Percentiles rank a stretch among this genome's conserved stretches.
Evolutionary conservation across 371 early-diverging fungal species (phyloP).

Genomic region (Mortierella sp.): DNA sequence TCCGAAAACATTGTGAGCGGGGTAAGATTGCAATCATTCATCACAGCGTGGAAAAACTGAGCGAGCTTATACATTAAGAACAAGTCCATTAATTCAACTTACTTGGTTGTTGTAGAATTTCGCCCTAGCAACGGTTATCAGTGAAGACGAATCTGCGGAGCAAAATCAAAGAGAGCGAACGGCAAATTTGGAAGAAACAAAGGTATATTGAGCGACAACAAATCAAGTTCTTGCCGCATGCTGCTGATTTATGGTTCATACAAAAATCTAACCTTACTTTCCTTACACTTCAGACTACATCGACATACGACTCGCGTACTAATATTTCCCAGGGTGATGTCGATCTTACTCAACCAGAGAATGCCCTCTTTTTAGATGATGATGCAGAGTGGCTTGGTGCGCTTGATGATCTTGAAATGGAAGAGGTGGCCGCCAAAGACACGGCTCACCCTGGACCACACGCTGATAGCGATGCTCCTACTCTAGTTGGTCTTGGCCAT

Average conservation of each 20-base stretch:
- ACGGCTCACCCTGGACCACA: neutral
- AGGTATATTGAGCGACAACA: neutral
- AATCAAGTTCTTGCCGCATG: neutral
- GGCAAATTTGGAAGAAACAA: slow-evolving; percentile 2
- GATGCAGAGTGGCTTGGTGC: slow-evolving; percentile 36
- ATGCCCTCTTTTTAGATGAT: slow-evolving; percentile 39
- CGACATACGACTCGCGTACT: neutral
- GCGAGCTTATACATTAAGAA: neutral
- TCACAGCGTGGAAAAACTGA: neutral
- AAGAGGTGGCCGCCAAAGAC: slow-evolving; percentile 10
- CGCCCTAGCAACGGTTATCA: slow-evolving; percentile 32
- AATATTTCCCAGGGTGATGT: neutral
- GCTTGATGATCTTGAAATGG: slow-evolving; percentile 44
- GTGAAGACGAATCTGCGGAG: slow-evolving; percentile 8
- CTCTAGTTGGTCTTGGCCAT: neutral
- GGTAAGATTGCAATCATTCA: slow-evolving; percentile 8
- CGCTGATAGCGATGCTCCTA: neutral
- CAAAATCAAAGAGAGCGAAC: neutral
- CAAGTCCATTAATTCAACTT: neutral
- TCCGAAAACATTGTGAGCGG: slow-evolving; percentile 39
- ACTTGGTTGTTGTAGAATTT: slow-evolving; percentile 7
- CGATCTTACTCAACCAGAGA: slow-evolving; percentile 41
- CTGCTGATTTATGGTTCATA: neutral
- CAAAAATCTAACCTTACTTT: neutral
- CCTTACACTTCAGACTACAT: neutral